These are phyloP conservation scores for Pichia scutulata DNA, from an alignment of 805 yeast species.

Conservation along the genomic window DNA sequence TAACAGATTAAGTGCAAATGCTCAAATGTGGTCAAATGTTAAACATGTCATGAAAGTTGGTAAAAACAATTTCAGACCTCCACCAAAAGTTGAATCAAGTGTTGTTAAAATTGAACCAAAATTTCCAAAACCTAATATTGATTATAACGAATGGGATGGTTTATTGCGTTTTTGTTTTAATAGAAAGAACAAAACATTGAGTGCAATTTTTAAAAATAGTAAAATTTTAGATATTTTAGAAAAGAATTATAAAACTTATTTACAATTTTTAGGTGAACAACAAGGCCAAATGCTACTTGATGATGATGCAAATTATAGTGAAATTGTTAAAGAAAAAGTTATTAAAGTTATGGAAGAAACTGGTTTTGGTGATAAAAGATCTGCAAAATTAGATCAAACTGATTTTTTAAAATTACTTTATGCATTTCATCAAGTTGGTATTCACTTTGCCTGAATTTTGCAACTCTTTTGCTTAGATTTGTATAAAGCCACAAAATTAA, in stretches of 20 bases:
- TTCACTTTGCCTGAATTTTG: constrained; percentile 71
- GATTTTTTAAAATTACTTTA: constrained; percentile 81
- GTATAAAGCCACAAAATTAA: background rate
- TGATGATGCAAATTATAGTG: constrained; percentile 32
- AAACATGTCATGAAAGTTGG: constrained; percentile 99
- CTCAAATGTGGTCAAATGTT: constrained; percentile 99
- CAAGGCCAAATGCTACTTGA: constrained; percentile 42
- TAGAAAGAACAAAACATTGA: constrained; percentile 85
- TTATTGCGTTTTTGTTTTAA: constrained; percentile 84
- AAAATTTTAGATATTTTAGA: constrained; percentile 77
- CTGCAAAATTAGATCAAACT: constrained; percentile 91
- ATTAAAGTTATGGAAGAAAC: constrained; percentile 71
- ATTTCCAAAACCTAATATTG: constrained; percentile 87
- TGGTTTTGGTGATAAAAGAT: constrained; percentile 75
- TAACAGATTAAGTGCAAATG: constrained; percentile 91
- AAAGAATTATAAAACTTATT: constrained; percentile 75
- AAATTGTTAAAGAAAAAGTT: constrained; percentile 59
- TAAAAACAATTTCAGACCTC: constrained; percentile 92
- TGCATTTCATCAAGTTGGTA: constrained; percentile 95
- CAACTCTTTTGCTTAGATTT: background rate
- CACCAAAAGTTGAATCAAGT: constrained; percentile 96
- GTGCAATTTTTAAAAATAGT: constrained; percentile 83
- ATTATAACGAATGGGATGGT: constrained; percentile 96
- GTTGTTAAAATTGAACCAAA: constrained; percentile 93
- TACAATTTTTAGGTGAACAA: constrained; percentile 42